Percentiles rank a stretch among this genome's conserved stretches.
These are phyloP conservation scores for Aspergillus tanneri DNA, from an alignment of 2,329 filamentous ascomycete genomes.

Conservation along the genomic window DNA sequence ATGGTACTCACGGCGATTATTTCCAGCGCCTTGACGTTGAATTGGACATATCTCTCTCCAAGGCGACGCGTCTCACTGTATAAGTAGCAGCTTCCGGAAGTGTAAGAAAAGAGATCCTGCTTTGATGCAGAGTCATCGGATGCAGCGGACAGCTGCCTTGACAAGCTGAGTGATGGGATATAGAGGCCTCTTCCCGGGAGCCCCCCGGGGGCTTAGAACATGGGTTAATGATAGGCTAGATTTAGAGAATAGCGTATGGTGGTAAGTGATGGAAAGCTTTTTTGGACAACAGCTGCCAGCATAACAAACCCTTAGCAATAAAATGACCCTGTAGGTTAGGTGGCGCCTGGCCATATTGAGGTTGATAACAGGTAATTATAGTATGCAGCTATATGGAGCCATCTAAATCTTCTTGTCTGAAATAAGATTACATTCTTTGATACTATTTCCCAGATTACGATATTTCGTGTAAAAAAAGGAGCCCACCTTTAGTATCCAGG, in stretches of 20 bases:
- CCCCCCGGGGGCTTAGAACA: too few relatives aligned
- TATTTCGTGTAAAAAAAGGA: not conserved
- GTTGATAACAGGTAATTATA: too few relatives aligned
- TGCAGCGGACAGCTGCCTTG: not conserved
- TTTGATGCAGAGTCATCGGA: not conserved
- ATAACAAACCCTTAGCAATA: too few relatives aligned
- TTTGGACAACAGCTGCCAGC: too few relatives aligned
- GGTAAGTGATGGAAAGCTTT: too few relatives aligned
- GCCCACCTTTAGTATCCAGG: not conserved
- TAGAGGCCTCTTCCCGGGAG: not conserved
- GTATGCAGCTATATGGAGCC: not conserved
- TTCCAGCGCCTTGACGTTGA: not conserved
- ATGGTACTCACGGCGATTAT: not conserved
- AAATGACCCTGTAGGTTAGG: too few relatives aligned
- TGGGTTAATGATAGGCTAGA: too few relatives aligned
- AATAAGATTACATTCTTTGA: not conserved
- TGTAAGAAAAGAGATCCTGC: slow-evolving; percentile 2
- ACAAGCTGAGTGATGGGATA: not conserved
- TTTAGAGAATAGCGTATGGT: too few relatives aligned
- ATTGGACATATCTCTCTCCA: not conserved
- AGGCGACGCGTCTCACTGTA: slow-evolving; percentile 1
- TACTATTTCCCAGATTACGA: not conserved
- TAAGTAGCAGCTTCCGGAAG: not conserved
- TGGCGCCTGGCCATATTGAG: too few relatives aligned
- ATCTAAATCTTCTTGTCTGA: not conserved